A percentile compares a stretch with the other conserved stretches of the same genome.
Evolutionary conservation across 129 eudicot genomes (phyloP).

Genomic region (Helichrysum umbraculigerum): DNA sequence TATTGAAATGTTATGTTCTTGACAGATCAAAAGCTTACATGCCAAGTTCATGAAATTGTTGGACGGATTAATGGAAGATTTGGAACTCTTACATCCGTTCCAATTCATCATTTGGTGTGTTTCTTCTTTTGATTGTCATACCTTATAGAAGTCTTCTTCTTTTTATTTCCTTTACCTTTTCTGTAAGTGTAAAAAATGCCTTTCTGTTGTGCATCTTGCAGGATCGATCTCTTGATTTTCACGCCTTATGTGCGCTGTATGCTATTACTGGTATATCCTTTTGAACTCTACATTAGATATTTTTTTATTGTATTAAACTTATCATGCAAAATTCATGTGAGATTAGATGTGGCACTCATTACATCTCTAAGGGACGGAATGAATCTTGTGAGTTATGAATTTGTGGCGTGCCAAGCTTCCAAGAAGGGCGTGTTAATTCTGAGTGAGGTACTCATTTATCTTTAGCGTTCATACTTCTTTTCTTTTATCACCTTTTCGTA

Average conservation of each 20-base stretch:
- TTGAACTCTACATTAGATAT: background rate
- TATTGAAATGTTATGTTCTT: conserved; percentile 15
- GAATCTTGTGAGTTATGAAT: conserved; percentile 95
- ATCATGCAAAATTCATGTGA: background rate
- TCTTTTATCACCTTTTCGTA: background rate
- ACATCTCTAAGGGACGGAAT: conserved; percentile 92
- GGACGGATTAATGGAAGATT: conserved; percentile 95
- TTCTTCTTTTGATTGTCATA: background rate
- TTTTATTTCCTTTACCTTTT: background rate
- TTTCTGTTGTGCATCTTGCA: conserved; percentile 30
- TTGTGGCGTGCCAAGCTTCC: conserved; percentile 87
- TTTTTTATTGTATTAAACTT: background rate
- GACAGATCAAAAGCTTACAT: conserved; percentile 86
- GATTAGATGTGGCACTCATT: conserved; percentile 74
- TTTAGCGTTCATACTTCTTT: background rate
- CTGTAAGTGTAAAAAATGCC: background rate
- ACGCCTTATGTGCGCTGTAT: conserved; percentile 77
- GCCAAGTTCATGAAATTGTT: conserved; percentile 96
- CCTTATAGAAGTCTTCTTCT: background rate
- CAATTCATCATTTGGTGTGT: conserved; percentile 85
- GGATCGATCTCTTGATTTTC: conserved; percentile 82
- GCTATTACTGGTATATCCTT: conserved; percentile 64
- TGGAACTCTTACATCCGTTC: conserved; percentile 82
- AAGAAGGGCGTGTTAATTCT: conserved; percentile 86
- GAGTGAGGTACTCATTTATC: conserved; percentile 63